Base-by-base conservation (phyloP, 1,284 basidiomycete genomes). In the Austroboletus niveus region DNA sequence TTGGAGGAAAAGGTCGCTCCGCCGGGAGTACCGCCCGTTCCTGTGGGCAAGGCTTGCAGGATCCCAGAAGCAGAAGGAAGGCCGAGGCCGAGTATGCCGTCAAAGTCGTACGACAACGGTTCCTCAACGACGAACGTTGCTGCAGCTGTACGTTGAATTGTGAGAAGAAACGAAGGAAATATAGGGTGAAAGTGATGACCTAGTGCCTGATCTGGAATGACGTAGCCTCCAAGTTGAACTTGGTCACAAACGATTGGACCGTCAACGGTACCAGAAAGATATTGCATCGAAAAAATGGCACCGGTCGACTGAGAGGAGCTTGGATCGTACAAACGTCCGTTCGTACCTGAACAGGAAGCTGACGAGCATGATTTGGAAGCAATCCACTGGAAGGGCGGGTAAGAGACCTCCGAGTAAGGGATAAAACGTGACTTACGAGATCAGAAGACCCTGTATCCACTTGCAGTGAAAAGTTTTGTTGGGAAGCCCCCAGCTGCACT, bases 391-490 rank as follows among this genome's bases (percentile, higher is more conserved):
- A 29, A 41, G 40, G 40, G 4, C 7, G 7, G 29, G n/a, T 39
- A 48, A 9, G 56, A 34, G 40, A 49, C 45, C 31, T 42, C 32
- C 30, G n/a, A 3, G 24, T 46, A 30, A 22, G 29, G 31, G 55
- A 22, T 32, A 56, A 52, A 15, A 45, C 38, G 30, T 42, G 36
- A 71, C 82, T 57, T 51, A 87, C 86, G 27, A 89, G 73, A 67
- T 90, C 87, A 0, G 85, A 85, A 1, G 87, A 89, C 34, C 88
- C 87, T 0, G 84, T 87, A 59, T 90, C 87, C 32, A 89, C 76
- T 59, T 88, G 85, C 2, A 90, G 68, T 4, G 75, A 79, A 32
- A 84, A 66, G 22, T 75, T 74, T 54, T 84, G 81, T 22, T 62
- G 65, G 7, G 61, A 62, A 22, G 59, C 58, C 15, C 87, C 85